Base-by-base conservation (phyloP, 495 filamentous ascomycete species). In the Terfezia boudieri region DNA sequence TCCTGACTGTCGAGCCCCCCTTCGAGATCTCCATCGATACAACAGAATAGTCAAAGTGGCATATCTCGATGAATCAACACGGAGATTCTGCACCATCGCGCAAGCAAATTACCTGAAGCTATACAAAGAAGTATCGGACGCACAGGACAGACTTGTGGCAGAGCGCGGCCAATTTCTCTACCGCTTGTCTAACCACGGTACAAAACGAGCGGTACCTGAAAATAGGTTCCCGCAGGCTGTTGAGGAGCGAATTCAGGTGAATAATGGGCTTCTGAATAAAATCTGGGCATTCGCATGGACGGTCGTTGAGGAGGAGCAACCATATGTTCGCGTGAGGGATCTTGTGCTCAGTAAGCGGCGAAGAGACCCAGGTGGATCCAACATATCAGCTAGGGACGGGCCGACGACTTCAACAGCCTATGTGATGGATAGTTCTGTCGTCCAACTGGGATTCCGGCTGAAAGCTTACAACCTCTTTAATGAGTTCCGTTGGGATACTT, bases 11-110 rank as follows among this genome's bases (percentile, higher is more conserved):
- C 74, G 80, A 9, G 73, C 74, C 0, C 73, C 80, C 4, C 67
- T 87, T 32, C 70, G 78, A 23, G 71, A 74, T 50, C 71, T 85
- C 53, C 65, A 79, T 10, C 68, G 82, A 14, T 86, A 88, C 59
- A 75, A 78, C 35, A 72, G 81, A 20, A 74, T 86, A 8, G 72
- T 82, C 36, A 71, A 76, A 41, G 71, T 76, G 5, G 81, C 74
- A 4, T 63, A 76, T 50, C 67, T 87, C 2, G 78, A 87, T 53
- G 79, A 84, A 61, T 67, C 76, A 0, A 80, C 79, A 0, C 82
- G 81, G 64, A 80, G 76, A 55, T 80, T 86, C 60, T 74, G 78
- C 26, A 48, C 43, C 61, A 74, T 4, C 75, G 78, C 37, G 59
- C 61, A 4, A 54, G 67, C 49, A 20, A 49, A 48, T 11, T 26